These are phyloP conservation scores for Carex myosuroides DNA, from an alignment of 176 grass and related monocot genomes.

Conservation along the genomic window DNA sequence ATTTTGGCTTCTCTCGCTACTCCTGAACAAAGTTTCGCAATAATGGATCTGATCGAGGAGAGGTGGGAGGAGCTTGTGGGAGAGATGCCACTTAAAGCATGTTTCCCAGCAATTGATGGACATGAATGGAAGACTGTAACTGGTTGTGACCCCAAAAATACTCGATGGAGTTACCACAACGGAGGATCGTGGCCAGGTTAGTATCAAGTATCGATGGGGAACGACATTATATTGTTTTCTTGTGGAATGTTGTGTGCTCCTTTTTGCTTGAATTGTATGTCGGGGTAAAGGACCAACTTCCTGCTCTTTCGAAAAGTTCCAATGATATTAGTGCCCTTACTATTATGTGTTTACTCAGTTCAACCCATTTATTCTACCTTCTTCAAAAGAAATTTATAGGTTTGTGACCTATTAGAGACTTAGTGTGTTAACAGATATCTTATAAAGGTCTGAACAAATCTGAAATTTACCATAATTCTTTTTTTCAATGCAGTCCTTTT, in stretches of 20 bases:
- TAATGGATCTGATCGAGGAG: conserved; percentile 92
- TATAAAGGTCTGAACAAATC: not conserved
- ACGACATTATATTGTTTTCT: not conserved
- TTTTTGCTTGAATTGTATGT: not conserved
- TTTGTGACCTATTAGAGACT: not conserved
- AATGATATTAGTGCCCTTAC: not conserved
- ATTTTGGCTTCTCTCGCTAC: conserved; percentile 87
- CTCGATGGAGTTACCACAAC: conserved; percentile 94
- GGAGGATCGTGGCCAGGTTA: conserved; percentile 98
- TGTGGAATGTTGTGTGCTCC: not conserved
- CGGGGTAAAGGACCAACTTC: not conserved
- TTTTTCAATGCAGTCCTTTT: conserved; percentile 64
- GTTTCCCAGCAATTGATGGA: conserved; percentile 79
- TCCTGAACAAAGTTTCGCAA: conserved; percentile 76
- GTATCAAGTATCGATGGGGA: not conserved
- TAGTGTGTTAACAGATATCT: not conserved
- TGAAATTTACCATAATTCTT: not conserved
- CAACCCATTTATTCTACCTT: not conserved
- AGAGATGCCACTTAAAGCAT: conserved; percentile 90
- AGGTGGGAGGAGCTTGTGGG: conserved; percentile 90
- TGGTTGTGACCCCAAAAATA: conserved; percentile 91
- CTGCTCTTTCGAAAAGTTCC: not conserved
- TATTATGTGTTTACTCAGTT: not conserved
- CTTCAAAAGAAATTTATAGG: not conserved
- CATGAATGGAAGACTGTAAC: conserved; percentile 92